A percentile compares a stretch with the other conserved stretches of the same genome.
Evolutionary conservation across 805 yeast species (phyloP).

Genomic region (Isabelozyma rhagii): DNA sequence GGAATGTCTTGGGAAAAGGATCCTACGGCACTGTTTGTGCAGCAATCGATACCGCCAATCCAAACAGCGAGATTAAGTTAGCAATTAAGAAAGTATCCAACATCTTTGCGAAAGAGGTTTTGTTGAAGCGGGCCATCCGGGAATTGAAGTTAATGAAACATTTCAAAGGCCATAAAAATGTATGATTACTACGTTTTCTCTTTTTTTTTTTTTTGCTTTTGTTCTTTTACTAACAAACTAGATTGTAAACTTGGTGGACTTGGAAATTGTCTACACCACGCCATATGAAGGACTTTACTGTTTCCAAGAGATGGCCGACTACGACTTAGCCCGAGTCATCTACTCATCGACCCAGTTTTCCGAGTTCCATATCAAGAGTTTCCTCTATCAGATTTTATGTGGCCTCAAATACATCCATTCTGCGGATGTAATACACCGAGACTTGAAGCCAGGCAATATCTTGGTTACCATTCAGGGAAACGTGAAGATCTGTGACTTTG

Average conservation of each 20-base stretch:
- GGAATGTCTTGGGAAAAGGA: constrained; percentile 70
- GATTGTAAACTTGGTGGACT: constrained; percentile 70
- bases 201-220: no score
- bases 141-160: constrained; percentile 79
- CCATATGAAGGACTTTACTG: constrained; percentile 89
- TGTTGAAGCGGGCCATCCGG: constrained; percentile 76
- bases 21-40: constrained; percentile 85
- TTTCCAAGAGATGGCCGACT: constrained; percentile 80
- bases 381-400: constrained; percentile 77
- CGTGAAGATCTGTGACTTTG: constrained; percentile 90
- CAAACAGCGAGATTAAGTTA: constrained; percentile 21
- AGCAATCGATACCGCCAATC: constrained; percentile 51
- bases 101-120: constrained; percentile 63
- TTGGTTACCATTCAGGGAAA: constrained; percentile 70
- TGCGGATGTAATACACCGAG: constrained; percentile 90
- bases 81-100: constrained; percentile 82
- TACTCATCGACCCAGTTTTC: constrained; percentile 73
- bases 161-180: constrained; percentile 82
- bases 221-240: constrained; percentile 6
- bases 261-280: constrained; percentile 60
- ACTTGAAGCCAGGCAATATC: constrained; percentile 88
- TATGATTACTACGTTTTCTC: constrained; percentile 14
- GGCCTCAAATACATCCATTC: constrained; percentile 88
- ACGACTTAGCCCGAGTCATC: constrained; percentile 78
- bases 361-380: constrained; percentile 77